Evolutionary conservation across 305 asterid genomes (phyloP), one percentile per base, ranked within the genome.

Genomic region (Fraxinus angustifolia): DNA sequence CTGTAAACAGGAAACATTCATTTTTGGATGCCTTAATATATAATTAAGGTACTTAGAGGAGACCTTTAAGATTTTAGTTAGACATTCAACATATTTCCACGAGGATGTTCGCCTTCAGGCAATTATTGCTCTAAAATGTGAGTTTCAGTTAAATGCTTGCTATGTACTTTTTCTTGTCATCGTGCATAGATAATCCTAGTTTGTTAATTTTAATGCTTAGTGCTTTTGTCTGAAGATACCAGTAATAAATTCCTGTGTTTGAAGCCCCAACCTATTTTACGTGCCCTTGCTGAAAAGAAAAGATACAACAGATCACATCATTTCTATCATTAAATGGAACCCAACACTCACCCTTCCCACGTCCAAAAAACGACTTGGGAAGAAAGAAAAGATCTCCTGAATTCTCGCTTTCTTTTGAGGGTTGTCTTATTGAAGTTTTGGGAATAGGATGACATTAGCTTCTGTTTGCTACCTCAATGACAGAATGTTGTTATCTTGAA

Each of bases 81-180:
- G 89, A 78, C 99, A 96, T 81, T 89, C 98, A 3, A 87, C 92
- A 36, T 96, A 96, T 88, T 96, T 96, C 79, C 99, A 96, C 8
- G 98, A 92, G 88, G 99, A 93, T 89, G 99, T 96, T 78, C 94
- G 98, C 38, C 94, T 94, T 87, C 98, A 96, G 90, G 98, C 99
- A 81, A 90, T 94, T 81, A 94, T 82, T 84, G 91, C 94, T 80
- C 85, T 96, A 84, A 94, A 94, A 89, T 84, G 99, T 95, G 88
- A 89, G 99, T 91, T 42, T 77, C 50, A 76, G 73, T 34, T 77
- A 53, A 31, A 68, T 74, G 68, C 80, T 78, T 75, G 21, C 30
- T 33, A 45, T 70, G 17, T 82, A 21, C 72, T 82, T 73, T 28
- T 58, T 56, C 60, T 68, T 73, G 19, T 75, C 68, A 67, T 65